Conservation (phyloP, 345 rosid species). For the Euphorbia peplus region DNA sequence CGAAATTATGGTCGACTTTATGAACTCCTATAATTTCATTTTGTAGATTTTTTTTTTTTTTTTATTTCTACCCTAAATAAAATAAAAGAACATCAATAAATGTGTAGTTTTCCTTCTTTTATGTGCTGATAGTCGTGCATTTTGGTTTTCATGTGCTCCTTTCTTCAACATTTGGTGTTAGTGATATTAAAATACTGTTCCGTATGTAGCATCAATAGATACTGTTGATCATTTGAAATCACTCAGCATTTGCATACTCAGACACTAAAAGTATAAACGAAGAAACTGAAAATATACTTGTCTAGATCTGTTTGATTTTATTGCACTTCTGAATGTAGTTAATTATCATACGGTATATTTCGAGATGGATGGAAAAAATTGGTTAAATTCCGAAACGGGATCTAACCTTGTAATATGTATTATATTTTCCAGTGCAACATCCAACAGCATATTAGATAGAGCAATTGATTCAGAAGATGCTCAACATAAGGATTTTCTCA, state of each 20-base stretch:
- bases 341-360: no score
- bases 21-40: not conserved
- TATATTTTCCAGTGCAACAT: constrained; percentile 70
- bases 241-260: not conserved
- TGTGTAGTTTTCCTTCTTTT: no score
- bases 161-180: not conserved
- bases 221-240: not conserved
- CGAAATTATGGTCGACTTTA: no score
- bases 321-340: not conserved
- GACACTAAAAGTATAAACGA: not conserved
- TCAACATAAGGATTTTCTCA: constrained; percentile 93
- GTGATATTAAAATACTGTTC: no score
- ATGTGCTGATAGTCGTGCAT: not conserved
- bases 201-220: no score
- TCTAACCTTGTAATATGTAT: constrained; percentile 13
- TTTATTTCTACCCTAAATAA: no score
- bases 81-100: no score
- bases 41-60: no score
- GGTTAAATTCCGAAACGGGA: constrained; percentile 10
- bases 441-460: constrained; percentile 90
- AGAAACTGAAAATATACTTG: not conserved
- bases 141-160: not conserved
- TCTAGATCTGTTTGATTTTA: not conserved
- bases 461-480: constrained; percentile 96
- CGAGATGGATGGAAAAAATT: no score